Conservation (phyloP, 257 asterid genomes). For the Linaria vulgaris region DNA sequence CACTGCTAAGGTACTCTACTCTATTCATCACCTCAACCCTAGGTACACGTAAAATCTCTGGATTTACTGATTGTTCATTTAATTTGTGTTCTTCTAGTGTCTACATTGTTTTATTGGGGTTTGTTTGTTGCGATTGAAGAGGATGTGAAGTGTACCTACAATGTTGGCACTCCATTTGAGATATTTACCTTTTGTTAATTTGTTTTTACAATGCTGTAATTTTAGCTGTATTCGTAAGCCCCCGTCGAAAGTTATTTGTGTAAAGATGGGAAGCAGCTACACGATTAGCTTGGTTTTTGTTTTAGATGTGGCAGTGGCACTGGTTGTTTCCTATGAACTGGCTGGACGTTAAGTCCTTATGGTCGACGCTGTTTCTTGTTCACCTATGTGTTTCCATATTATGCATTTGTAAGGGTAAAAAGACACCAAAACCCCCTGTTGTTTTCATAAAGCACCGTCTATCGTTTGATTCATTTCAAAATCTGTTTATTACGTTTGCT, state of each 20-base stretch:
- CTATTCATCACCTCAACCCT: conserved; percentile 20
- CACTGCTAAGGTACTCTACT: conserved; percentile 47
- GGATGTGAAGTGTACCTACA: neutral
- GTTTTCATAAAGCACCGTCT: no score
- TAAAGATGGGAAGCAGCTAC: neutral
- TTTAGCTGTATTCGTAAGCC: neutral
- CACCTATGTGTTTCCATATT: no score
- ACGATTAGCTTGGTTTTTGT: neutral
- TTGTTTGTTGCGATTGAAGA: neutral
- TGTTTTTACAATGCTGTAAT: neutral
- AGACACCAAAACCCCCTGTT: no score
- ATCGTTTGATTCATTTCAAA: no score
- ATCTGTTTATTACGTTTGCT: no score
- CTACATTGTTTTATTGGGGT: neutral
- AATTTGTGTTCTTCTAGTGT: neutral
- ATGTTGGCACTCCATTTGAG: no score
- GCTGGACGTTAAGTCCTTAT: no score
- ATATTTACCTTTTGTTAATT: no score
- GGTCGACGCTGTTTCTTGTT: no score
- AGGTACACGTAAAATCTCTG: conserved; percentile 11
- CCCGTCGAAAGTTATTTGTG: no score
- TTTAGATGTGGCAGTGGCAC: neutral
- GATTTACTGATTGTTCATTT: neutral
- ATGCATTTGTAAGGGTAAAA: no score
- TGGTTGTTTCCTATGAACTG: no score